Evolutionary conservation across 371 early-diverging fungal genomes (phyloP), one percentile per base, ranked within the genome.

Genomic region (Rhizomucor pusillus): DNA sequence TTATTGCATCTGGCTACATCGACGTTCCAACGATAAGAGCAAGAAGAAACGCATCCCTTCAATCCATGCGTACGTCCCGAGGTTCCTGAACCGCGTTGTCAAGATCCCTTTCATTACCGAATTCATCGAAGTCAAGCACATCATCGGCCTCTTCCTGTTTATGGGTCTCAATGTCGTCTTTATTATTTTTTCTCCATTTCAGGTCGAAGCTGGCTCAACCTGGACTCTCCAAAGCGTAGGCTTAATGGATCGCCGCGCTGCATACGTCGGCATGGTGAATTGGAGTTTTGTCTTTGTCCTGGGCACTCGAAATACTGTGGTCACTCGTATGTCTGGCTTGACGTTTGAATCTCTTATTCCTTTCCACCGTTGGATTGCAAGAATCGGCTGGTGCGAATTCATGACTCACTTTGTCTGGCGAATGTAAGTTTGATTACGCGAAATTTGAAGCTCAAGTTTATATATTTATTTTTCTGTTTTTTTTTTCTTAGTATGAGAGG

Each of bases 251-350:
- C 77, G 77, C 43, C 71, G 77, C 45, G 65, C 67, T 13, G 77
- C 77, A 0, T 77, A 63, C 47, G 49, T 77, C 18, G 73, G 64
- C 39, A 69, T 67, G 64, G 72, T 70, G 45, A 73, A 77, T 37
- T 77, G 73, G 71, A 62, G 69, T 2, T 66, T 71, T 41, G 77
- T 73, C n/a, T 71, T 77, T 52, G 56, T 77, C 16, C 56, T 77
- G 5, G 77, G 69, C 24, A 67, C 73, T 29, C 57, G 77, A 16
- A 77, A 77, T 46, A 67, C 67, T 10, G 45, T 77, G 23, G 43
- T 77, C 7, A 58, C 71, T 7, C 56, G 62, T 22, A 73, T 77
- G 67, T 67, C 67, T 23, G 77, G 77, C 34, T 35, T 73, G 13
- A 67, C 71, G 10, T 71, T 73, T 59, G 74, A 77, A 56, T 62